A percentile compares a stretch with the other conserved stretches of the same genome.
These are phyloP conservation scores for Arthrobotrys conoides DNA, from an alignment of 2,329 filamentous ascomycete genomes.

Conservation along the genomic window DNA sequence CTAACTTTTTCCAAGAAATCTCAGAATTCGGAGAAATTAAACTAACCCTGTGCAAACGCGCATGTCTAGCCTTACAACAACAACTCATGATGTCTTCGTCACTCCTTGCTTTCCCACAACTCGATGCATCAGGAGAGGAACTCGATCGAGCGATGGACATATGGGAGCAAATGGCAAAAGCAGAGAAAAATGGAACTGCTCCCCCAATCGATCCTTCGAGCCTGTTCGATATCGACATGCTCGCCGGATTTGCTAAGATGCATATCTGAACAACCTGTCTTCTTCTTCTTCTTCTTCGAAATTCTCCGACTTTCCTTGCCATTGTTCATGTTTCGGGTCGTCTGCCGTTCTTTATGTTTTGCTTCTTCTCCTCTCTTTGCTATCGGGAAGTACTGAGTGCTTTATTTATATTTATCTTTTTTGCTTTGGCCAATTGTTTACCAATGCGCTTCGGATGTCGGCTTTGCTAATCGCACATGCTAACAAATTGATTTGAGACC, in stretches of 20 bases:
- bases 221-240: conserved; percentile 10
- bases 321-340: neutral
- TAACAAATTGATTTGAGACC: conserved; percentile 7
- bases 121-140: neutral
- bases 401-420: neutral
- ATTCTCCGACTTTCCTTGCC: conserved; percentile 19
- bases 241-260: conserved; percentile 14
- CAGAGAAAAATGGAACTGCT: conserved; percentile 8
- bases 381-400: neutral
- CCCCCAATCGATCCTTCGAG: conserved; percentile 6
- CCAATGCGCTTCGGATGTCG: conserved; percentile 10
- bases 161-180: conserved; percentile 22
- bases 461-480: conserved; percentile 22
- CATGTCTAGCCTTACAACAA: conserved; percentile 19
- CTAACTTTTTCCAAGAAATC: neutral
- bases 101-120: neutral
- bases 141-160: conserved; percentile 16
- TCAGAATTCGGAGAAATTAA: conserved; percentile 13
- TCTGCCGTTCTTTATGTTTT: neutral
- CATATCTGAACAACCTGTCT: neutral
- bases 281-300: neutral
- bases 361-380: neutral
- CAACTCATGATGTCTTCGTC: conserved; percentile 16
- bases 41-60: conserved; percentile 15
- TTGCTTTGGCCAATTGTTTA: conserved; percentile 8